phyloP scores from a whole-genome alignment of 202 grass and related monocot species.

The Elaeis oleifera region DNA sequence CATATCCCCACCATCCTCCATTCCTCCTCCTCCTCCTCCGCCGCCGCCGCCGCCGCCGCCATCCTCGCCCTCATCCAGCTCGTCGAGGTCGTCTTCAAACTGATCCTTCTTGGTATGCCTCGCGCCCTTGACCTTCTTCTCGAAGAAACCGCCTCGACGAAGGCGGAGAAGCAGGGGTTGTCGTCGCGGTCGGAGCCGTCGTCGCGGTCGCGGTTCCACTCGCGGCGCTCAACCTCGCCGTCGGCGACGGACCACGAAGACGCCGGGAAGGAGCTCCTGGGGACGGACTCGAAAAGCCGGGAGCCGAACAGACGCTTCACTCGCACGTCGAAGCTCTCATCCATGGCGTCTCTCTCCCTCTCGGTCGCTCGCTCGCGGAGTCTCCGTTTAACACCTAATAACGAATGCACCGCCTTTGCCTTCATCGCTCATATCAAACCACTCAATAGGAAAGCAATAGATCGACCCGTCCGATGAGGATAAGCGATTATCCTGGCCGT shows the following conservation, averaged over 20 bases:
- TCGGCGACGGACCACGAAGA: slow-evolving; percentile 74
- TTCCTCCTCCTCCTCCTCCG: neutral
- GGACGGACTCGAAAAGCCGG: slow-evolving; percentile 62
- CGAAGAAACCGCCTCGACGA: slow-evolving; percentile 67
- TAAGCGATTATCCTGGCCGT: too few relatives aligned
- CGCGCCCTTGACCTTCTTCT: slow-evolving; percentile 18
- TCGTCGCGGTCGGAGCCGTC: slow-evolving; percentile 42
- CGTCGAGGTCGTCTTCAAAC: slow-evolving; percentile 40
- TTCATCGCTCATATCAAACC: too few relatives aligned
- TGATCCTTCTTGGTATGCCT: slow-evolving; percentile 11
- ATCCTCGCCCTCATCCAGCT: slow-evolving; percentile 19
- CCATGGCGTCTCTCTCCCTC: neutral
- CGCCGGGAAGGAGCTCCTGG: slow-evolving; percentile 48
- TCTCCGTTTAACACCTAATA: too few relatives aligned
- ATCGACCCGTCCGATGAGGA: too few relatives aligned
- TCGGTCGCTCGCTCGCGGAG: neutral
- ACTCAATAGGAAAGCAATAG: too few relatives aligned
- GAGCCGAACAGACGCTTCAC: slow-evolving; percentile 93
- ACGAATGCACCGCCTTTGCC: too few relatives aligned
- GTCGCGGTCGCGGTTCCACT: slow-evolving; percentile 63
- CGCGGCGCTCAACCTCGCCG: slow-evolving; percentile 70
- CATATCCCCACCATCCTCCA: slow-evolving; percentile 17
- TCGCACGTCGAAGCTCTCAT: slow-evolving; percentile 67
- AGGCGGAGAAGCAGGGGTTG: slow-evolving; percentile 62
- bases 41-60: slow-evolving; percentile 6